Evolutionary conservation across 176 grass and related monocot genomes (phyloP), one percentile per base, ranked within the genome.

Genomic region (Carex littledalei): DNA sequence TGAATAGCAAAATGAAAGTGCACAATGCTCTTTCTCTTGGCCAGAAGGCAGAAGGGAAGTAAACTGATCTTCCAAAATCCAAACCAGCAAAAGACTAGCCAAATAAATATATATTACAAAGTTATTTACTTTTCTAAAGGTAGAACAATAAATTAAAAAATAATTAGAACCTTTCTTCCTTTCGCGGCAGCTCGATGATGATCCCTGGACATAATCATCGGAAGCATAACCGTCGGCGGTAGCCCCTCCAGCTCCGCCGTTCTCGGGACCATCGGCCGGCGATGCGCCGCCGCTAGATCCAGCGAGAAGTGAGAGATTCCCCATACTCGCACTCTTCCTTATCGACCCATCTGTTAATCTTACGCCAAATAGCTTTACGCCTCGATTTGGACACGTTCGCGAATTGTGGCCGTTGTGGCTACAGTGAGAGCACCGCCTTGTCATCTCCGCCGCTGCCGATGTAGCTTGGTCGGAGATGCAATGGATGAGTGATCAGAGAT

Each of bases 381-480:
- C 90, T 81, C 93, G 89, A 91, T 94, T 95, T 56, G 93, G 93
- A 88, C 93, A 98, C 80, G 96, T 98, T 86, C 93, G 67, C 24
- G 93, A 98, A 90, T 98, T 95, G 87, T 98, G 96, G 47, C 96
- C 93, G 87, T 95, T 91, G 89, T 98, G 93, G 91, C 91, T 92
- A 87, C 96, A 95, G 89, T 98, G 95, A 81, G 95, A 98, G 88
- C 95, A 98, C 79, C 95, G 87, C 89, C 95, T 86, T 85, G 89
- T 98, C 95, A 98, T 98, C 88, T 83, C 88, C 26, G 18, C 69
- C 80, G 20, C 49, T 18, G 80, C 8, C 2, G 31, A 37, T 8
- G 47, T 80, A 9, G 22, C 68, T 54, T 65, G 35, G 59, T 3
- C 3, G 16, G 62, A 65, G 57, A 63, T 21, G 16, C 21, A 45